phyloP scores from a whole-genome alignment of 345 rosid species.

The Moricandia moricandioides region DNA sequence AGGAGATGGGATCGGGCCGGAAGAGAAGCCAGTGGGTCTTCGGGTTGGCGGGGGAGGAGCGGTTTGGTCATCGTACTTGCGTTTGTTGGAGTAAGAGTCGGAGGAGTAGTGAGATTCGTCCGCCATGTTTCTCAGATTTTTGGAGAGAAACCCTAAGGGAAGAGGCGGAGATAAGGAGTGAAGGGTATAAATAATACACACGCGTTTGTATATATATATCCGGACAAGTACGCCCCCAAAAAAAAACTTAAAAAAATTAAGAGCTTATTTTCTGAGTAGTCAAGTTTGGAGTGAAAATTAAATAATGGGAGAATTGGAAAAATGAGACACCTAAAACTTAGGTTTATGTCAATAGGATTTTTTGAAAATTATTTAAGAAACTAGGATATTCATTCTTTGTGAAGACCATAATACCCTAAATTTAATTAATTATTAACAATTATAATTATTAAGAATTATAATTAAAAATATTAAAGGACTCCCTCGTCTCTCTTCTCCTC shows the following conservation, averaged over 20 bases:
- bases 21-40: slow-evolving; percentile 86
- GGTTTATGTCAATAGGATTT: no score
- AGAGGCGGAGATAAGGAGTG: slow-evolving; percentile 32
- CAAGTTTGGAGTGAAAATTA: no score
- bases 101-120: slow-evolving; percentile 94
- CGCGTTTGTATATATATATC: not conserved
- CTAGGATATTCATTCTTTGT: no score
- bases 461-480: no score
- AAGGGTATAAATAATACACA: not conserved
- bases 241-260: not conserved
- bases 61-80: slow-evolving; percentile 82
- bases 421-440: no score
- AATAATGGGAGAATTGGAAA: no score
- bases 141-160: slow-evolving; percentile 53
- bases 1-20: slow-evolving; percentile 48
- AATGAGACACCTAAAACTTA: no score
- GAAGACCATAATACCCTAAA: no score
- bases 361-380: no score
- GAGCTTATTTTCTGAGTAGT: no score
- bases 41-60: slow-evolving; percentile 60
- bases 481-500: no score
- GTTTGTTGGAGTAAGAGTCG: slow-evolving; percentile 51
- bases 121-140: slow-evolving; percentile 45
- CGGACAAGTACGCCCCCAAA: not conserved
- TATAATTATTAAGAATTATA: no score